Evolutionary conservation across 352 stramenopile genomes (phyloP).

Genomic region (Phytophthora pisi): DNA sequence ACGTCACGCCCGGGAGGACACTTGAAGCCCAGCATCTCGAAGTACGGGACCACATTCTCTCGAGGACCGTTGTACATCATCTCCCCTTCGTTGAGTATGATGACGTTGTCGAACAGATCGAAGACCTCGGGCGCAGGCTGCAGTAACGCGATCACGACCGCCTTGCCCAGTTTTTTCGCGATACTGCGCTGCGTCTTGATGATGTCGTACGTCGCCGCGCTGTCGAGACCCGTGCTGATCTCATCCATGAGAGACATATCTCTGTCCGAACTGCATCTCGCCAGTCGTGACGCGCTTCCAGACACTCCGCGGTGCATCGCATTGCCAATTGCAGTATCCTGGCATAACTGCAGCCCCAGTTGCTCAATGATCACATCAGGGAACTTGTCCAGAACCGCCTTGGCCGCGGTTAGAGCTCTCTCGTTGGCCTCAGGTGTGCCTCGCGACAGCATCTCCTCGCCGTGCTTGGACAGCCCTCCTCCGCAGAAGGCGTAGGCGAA

Average conservation of each 20-base stretch:
- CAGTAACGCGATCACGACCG: constrained; percentile 66
- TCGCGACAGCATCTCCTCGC: constrained; percentile 41
- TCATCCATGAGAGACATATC: constrained; percentile 81
- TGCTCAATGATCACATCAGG: constrained; percentile 59
- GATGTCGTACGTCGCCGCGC: constrained; percentile 80
- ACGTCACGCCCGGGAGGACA: constrained; percentile 39
- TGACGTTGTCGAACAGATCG: constrained; percentile 45
- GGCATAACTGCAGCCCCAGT: constrained; percentile 44
- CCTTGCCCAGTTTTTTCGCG: constrained; percentile 37
- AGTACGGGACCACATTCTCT: constrained; percentile 67
- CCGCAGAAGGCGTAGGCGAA: constrained; percentile 39
- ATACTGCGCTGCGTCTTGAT: constrained; percentile 37
- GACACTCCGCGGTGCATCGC: constrained; percentile 60
- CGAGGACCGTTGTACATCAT: constrained; percentile 86
- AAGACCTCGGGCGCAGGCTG: constrained; percentile 74
- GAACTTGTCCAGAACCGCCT: constrained; percentile 25
- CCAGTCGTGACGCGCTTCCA: constrained; percentile 73
- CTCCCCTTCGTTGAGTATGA: constrained; percentile 74
- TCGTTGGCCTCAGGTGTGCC: constrained; percentile 42
- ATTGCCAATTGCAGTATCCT: constrained; percentile 61
- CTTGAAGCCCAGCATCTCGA: constrained; percentile 46
- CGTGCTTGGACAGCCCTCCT: constrained; percentile 34
- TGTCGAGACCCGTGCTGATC: constrained; percentile 92
- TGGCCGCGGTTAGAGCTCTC: constrained; percentile 23
- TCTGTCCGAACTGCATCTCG: constrained; percentile 80